Base-by-base conservation (phyloP, 805 yeast genomes). In the Yarrowia keelungensis region DNA sequence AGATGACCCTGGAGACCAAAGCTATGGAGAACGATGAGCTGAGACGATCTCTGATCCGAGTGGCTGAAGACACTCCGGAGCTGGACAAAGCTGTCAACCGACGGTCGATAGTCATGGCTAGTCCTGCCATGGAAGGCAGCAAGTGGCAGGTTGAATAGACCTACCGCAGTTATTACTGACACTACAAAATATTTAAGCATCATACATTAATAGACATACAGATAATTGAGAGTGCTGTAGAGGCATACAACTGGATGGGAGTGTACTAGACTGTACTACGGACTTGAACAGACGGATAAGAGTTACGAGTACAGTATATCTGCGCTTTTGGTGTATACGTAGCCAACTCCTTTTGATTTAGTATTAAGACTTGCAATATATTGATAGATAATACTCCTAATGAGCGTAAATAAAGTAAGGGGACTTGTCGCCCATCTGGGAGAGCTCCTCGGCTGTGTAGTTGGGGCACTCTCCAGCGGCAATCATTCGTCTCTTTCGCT, bases 1-100 rank as follows among this genome's bases (percentile, higher is more conserved):
- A 78, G 70, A 71, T 78, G 41, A 71, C 79, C 3, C 71, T 78
- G 5, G 80, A 78, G 69, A 79, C 77, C 54, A 74, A 74, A 71
- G 75, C 75, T 9, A 73, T 78, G 71, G 80, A 78, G 64, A 77
- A 77, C 69, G 79, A 77, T 59, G 78, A 75, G 61, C 71, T 76
- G 42, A 71, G 72, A 41, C 59, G 77, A 32, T 74, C 77, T 11
- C 73, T 76, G 47, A 67, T 66, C 15, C 72, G 71, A 46, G 76
- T 74, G 15, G 74, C 74, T 71, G 76, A 74, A 36, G 67, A 62
- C n/a, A 47, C 56, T n/a, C 67, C 67, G 0, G 67, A 62, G 38
- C 9, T 62, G 56, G 67, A 62, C 39, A 62, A 62, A 36, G 67
- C 67, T 8, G n/a, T 14, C 39, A 62, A 47, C 22, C 45, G 67